A percentile compares a stretch with the other conserved stretches of the same genome.
phyloP scores from a whole-genome alignment of 306 rosid genomes.

The Senna tora region DNA sequence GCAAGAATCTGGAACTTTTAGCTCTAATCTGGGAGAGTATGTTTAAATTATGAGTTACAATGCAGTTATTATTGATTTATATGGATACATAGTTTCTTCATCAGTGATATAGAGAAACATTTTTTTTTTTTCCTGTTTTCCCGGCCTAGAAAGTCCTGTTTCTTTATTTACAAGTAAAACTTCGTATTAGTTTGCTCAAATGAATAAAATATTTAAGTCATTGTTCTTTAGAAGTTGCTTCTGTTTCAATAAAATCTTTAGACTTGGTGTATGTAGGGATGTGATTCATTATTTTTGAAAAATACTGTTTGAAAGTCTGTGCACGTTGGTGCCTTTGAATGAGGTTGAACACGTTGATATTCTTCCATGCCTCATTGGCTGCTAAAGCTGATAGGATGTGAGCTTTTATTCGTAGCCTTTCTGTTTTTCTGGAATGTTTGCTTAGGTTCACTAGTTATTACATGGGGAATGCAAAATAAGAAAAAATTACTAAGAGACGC shows the following conservation, averaged over 20 bases:
- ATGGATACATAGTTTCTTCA: constrained; percentile 13
- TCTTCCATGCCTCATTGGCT: constrained; percentile 14
- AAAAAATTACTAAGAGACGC: background rate
- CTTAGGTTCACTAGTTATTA: background rate
- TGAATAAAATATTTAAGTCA: constrained; percentile 16
- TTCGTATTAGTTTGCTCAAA: constrained; percentile 15
- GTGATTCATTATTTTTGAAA: constrained; percentile 5
- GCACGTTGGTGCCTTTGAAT: constrained; percentile 15
- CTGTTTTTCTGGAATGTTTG: constrained; percentile 4
- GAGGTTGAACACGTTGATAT: constrained; percentile 21
- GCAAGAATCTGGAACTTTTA: constrained; percentile 85
- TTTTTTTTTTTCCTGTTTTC: constrained; percentile 4
- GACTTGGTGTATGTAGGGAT: constrained; percentile 18
- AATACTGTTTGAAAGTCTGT: constrained; percentile 26
- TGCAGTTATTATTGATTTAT: background rate
- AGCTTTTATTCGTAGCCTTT: constrained; percentile 6
- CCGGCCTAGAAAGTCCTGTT: constrained; percentile 12
- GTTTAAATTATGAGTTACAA: constrained; percentile 36
- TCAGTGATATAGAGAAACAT: constrained; percentile 12
- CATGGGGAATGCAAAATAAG: constrained; percentile 9
- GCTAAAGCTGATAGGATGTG: constrained; percentile 28
- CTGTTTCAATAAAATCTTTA: constrained; percentile 15
- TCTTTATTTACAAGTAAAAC: constrained; percentile 21
- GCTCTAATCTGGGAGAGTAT: constrained; percentile 82
- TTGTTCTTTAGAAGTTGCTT: constrained; percentile 33